Base-by-base conservation (phyloP, 164 flowering plant genomes). In the Kalanchoe fedtschenkoi region DNA sequence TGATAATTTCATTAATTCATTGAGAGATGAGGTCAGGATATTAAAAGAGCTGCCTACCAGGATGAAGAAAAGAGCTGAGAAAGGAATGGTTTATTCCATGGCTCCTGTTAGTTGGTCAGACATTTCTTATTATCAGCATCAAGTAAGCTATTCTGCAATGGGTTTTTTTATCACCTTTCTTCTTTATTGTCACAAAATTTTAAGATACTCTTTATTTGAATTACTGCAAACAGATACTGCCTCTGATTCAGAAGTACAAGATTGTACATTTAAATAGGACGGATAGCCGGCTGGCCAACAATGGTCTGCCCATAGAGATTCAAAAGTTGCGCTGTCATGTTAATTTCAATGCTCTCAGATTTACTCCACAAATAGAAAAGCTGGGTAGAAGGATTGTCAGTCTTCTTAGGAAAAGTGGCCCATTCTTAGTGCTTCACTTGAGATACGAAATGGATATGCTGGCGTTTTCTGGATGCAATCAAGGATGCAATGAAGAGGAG, bases 41-140 rank as follows among this genome's bases (percentile, higher is more conserved):
- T 69, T 91, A 73, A 91, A 83, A 62, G 82, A 84, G 75, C 73
- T 91, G 41, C 98, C 96, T 22, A 85, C 92, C 8, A 74, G 91
- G 69, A 76, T 89, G 24, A 89, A 87, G 79, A 76, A 51, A 66
- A 85, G 86, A 73, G 84, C 80, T 61, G 86, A 82, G 68, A 64
- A 66, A 17, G 89, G 92, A 66, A 60, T 61, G 66, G 17, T 75
- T 41, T 74, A 80, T 65, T 73, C 84, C 41, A 87, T 89, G 95
- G 79, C 95, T 6, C 96, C 95, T n/a, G 65, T 88, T 71, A 88
- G 97, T 72, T 91, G 97, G 97, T 91, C 96, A 24, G 76, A 89
- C 66, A 83, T 89, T 28, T 81, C 90, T 4, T 88, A 89, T 74
- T 91, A 91, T 64, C 75, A 65, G 14, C 69, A 86, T 55, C 92